Conservation (phyloP, 495 filamentous ascomycete species). For the Aspergillus kassunensis region DNA sequence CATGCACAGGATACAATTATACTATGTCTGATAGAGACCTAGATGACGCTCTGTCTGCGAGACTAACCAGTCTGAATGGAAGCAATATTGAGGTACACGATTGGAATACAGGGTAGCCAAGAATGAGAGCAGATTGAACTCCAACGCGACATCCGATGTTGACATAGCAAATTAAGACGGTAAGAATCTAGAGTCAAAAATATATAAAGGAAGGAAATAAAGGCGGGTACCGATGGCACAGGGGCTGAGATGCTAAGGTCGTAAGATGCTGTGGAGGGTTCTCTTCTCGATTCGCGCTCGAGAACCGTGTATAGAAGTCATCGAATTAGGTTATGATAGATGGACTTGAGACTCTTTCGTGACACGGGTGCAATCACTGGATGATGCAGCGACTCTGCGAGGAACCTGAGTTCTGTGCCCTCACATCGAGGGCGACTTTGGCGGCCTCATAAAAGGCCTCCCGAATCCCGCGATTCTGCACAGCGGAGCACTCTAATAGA, state of each 20-base stretch:
- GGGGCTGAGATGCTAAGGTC: conserved; percentile 27
- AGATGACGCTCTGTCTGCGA: no score
- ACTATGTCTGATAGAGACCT: no score
- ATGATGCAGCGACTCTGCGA: conserved; percentile 33
- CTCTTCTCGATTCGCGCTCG: neutral
- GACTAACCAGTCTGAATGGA: no score
- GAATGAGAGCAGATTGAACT: conserved; percentile 5
- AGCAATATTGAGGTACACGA: no score
- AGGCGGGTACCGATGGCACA: conserved; percentile 9
- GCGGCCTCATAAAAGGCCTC: conserved; percentile 98
- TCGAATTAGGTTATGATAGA: conserved; percentile 12
- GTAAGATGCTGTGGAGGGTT: neutral
- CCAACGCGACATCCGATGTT: neutral
- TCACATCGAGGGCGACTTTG: conserved; percentile 90
- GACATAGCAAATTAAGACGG: neutral
- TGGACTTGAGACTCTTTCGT: conserved; percentile 1
- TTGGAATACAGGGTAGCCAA: neutral
- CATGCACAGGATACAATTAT: no score
- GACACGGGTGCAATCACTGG: conserved; percentile 16
- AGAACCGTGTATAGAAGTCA: neutral
- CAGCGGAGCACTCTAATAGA: conserved; percentile 83
- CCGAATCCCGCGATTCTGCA: conserved; percentile 94
- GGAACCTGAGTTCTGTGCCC: conserved; percentile 43
- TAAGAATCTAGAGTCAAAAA: conserved; percentile 8
- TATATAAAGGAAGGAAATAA: conserved; percentile 24